Evolutionary conservation across 257 asterid genomes (phyloP), one percentile per base, ranked within the genome.

Genomic region (Verbascum thapsus): DNA sequence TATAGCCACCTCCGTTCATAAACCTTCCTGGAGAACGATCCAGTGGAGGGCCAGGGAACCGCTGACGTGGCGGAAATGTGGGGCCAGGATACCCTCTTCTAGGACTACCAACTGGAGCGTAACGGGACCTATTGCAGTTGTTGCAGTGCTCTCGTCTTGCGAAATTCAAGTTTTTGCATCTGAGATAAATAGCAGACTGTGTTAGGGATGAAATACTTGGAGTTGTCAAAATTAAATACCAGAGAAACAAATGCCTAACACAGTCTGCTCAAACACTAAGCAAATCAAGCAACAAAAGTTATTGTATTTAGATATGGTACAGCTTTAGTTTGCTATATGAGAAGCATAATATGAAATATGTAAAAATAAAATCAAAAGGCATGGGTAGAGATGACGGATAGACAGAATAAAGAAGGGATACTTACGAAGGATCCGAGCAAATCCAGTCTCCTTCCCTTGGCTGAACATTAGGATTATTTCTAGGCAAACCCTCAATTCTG

Each of bases 381-480:
- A 64, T 54, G 16, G 32, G 49, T 49, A 71, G 40, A 42, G 39
- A 62, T 53, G 39, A 62, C 47, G 47, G 39, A 56, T 7, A 16
- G 19, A 34, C 44, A 60, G 37, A 55, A 50, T 48, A 54, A 32
- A 6, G 55, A 40, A 26, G n/a, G n/a, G 8, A 53, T 58, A 78
- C 98, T 74, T 80, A 91, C 96, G 62, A 49, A 56, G 95, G 95
- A 68, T 91, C 95, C 5, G 90, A 58, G 85, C 98, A 91, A 60
- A 83, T 56, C 98, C 98, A 88, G 65, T 91, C 98, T 54, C 98
- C 96, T 45, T 88, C 96, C 72, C 96, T 84, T 6, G 95, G 96
- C 16, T 72, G 90, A 38, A 91, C 96, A 72, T 88, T 88, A 49
- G 98, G 96, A 70, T 86, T 88, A 70, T 87, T 83, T 72, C 92